phyloP scores from a whole-genome alignment of 116 monocot genomes.

The Iris pallida region DNA sequence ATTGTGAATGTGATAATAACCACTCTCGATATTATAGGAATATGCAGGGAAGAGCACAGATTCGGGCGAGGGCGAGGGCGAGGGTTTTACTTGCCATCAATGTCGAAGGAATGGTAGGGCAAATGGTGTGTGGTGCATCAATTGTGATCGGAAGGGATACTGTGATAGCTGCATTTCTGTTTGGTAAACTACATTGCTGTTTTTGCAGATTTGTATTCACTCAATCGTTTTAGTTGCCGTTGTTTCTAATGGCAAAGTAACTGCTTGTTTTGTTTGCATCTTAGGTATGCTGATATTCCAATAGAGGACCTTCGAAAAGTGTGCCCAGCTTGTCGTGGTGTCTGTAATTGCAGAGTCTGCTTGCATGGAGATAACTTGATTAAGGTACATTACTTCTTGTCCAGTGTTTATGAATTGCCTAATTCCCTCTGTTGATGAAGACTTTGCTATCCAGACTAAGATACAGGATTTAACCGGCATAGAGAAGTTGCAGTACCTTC shows the following conservation, averaged over 20 bases:
- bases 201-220: neutral
- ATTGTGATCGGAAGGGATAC: conserved; percentile 73
- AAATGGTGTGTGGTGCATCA: conserved; percentile 56
- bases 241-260: neutral
- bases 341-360: conserved; percentile 78
- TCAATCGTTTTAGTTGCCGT: neutral
- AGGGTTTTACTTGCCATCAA: conserved; percentile 65
- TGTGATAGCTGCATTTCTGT: conserved; percentile 61
- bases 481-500: conserved; percentile 76
- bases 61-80: conserved; percentile 30
- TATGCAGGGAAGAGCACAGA: conserved; percentile 49
- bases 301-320: conserved; percentile 65
- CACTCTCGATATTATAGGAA: conserved; percentile 22
- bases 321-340: conserved; percentile 87
- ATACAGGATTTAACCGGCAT: conserved; percentile 54
- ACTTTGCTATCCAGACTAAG: conserved; percentile 47
- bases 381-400: conserved; percentile 47
- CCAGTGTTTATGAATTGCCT: neutral
- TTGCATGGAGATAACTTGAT: conserved; percentile 68
- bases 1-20: conserved; percentile 7
- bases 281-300: conserved; percentile 74
- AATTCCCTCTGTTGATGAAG: neutral
- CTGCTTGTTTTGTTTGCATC: neutral
- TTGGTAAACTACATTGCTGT: conserved; percentile 38
- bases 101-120: conserved; percentile 54